phyloP scores from a whole-genome alignment of 805 yeast genomes.

The Pichia thaimueangensis region DNA sequence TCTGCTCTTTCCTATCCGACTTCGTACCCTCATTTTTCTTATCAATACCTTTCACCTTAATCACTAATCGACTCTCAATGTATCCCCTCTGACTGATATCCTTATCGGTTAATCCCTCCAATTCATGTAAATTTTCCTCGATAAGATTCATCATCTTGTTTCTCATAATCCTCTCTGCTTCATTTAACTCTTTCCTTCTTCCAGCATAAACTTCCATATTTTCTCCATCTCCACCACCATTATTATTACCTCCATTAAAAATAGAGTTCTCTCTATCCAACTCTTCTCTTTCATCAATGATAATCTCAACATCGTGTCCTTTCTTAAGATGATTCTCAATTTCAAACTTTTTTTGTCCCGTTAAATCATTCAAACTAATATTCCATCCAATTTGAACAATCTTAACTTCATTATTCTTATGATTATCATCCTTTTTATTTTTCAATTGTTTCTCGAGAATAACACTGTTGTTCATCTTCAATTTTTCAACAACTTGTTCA shows the following conservation, averaged over 20 bases:
- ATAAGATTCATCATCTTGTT: conserved; percentile 28
- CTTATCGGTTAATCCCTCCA: conserved; percentile 20
- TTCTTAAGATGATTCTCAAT: conserved; percentile 38
- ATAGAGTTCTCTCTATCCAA: conserved; percentile 16
- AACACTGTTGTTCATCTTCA: conserved; percentile 14
- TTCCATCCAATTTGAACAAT: conserved; percentile 49
- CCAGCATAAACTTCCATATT: neutral
- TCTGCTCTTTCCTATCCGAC: conserved; percentile 27
- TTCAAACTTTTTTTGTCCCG: conserved; percentile 47
- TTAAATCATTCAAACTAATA: conserved; percentile 46
- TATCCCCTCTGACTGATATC: conserved; percentile 21
- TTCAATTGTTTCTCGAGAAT: conserved; percentile 13
- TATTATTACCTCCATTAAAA: neutral
- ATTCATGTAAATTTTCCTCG: conserved; percentile 19
- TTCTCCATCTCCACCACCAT: neutral
- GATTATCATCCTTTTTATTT: conserved; percentile 6
- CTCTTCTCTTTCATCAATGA: conserved; percentile 35
- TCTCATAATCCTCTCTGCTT: conserved; percentile 32
- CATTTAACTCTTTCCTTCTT: conserved; percentile 16
- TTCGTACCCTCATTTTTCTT: conserved; percentile 13
- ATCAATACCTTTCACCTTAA: conserved; percentile 14
- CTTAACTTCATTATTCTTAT: conserved; percentile 24
- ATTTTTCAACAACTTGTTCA: conserved; percentile 15
- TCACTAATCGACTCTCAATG: conserved; percentile 15
- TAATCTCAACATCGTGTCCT: conserved; percentile 36